Evolutionary conservation across 306 rosid species (phyloP), one percentile per base, ranked within the genome.

Genomic region (Canavalia gladiata): DNA sequence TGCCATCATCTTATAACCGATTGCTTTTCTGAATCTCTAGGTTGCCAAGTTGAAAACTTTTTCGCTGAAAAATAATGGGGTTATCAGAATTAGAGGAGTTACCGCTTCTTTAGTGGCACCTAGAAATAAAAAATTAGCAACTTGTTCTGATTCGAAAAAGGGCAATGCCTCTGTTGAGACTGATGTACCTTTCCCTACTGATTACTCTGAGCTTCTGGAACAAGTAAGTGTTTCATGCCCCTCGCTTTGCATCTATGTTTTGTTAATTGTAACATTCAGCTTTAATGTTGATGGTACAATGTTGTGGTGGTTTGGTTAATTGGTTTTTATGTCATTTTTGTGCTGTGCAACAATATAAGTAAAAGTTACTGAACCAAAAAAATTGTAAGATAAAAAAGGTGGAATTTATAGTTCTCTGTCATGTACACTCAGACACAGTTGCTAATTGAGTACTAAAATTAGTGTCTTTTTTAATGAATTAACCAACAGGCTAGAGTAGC

Each of bases 201-300:
- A 95, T 87, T 95, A 95, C 68, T 52, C 90, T 51, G 88, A 93
- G 79, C 99, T 95, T 88, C 92, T 95, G 47, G 83, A 90, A 76
- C 99, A 93, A 83, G 99, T 91, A 72, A 74, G 79, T 31, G 9
- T 69, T 84, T 74, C 18, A 7, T 64, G 3, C 35, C 63, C 39
- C 34, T 33, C 71, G 12, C 30, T 79, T 35, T 62, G 29, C 35
- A 28, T 33, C 52, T 46, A 18, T 28, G 62, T 79, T 79, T 63
- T 2, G 43, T 79, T 46, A 47, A 50, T 50, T 57, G 64, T 72
- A 37, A 31, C 64, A 49, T 45, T 51, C 2, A 30, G 41, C 7
- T 68, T 31, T 39, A 28, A 39, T 58, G 30, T 30, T 56, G 47
- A 67, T 63, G 65, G 72, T 10, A 3, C 65, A 59, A 55, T 45